Conservation (phyloP, 768 basidiomycete species). For the Phylloporus sp. region DNA sequence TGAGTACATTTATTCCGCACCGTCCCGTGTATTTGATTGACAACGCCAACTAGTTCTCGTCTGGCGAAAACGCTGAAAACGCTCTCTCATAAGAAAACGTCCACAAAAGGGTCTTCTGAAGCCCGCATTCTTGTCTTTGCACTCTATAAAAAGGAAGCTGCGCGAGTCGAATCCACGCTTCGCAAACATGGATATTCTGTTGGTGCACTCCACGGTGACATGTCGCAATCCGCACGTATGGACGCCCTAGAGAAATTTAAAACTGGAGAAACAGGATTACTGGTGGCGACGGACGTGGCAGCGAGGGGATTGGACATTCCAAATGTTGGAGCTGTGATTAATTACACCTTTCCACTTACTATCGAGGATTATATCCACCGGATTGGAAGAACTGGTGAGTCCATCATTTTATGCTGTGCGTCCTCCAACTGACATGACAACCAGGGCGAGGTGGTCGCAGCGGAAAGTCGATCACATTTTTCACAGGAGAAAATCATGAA, state of each 20-base stretch:
- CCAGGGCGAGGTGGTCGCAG: slow-evolving; percentile 85
- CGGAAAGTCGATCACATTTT: slow-evolving; percentile 94
- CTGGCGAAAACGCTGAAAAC: slow-evolving; percentile 52
- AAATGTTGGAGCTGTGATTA: slow-evolving; percentile 88
- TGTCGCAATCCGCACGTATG: slow-evolving; percentile 80
- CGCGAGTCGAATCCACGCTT: slow-evolving; percentile 81
- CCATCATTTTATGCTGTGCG: neutral
- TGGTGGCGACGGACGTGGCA: slow-evolving; percentile 97
- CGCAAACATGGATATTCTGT: slow-evolving; percentile 70
- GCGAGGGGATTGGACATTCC: slow-evolving; percentile 97
- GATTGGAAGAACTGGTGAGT: slow-evolving; percentile 77
- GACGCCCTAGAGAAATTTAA: slow-evolving; percentile 86
- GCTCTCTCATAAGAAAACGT: slow-evolving; percentile 58
- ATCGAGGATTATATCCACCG: slow-evolving; percentile 92
- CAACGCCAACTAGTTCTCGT: slow-evolving; percentile 43
- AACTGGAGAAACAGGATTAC: slow-evolving; percentile 66
- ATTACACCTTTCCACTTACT: slow-evolving; percentile 97
- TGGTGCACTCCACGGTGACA: slow-evolving; percentile 83
- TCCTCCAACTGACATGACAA: slow-evolving; percentile 4
- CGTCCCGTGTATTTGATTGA: neutral
- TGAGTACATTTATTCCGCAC: slow-evolving; percentile 33
- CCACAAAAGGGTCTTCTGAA: slow-evolving; percentile 43
- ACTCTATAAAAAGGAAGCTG: slow-evolving; percentile 95
- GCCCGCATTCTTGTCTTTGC: slow-evolving; percentile 87
- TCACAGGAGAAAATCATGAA: slow-evolving; percentile 89